These are phyloP conservation scores for Leishmania major DNA, from an alignment of 208 protist species.

Conservation along the genomic window DNA sequence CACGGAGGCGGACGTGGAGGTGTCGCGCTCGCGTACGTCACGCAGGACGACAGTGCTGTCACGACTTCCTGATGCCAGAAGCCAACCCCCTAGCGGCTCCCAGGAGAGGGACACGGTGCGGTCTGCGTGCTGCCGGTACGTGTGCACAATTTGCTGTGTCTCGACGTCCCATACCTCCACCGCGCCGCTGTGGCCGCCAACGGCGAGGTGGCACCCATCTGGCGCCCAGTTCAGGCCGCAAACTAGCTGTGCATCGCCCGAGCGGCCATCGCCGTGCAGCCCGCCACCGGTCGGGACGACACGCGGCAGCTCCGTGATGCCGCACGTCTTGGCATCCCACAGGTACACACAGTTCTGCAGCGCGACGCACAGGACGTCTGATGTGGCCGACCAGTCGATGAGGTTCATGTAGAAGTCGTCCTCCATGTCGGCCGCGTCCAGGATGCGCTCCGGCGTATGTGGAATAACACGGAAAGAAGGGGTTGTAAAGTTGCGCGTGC, in stretches of 20 bases:
- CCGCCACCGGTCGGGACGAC: constrained; percentile 35
- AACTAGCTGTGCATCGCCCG: constrained; percentile 42
- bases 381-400: constrained; percentile 95
- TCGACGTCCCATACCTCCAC: constrained; percentile 95
- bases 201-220: constrained; percentile 87
- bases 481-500: constrained; percentile 78
- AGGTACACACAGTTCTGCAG: constrained; percentile 97
- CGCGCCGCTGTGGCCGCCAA: constrained; percentile 86
- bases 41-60: constrained; percentile 95
- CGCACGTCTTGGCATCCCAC: constrained; percentile 96
- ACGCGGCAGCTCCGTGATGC: constrained; percentile 91
- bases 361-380: constrained; percentile 95
- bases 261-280: neutral
- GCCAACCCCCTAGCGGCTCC: constrained; percentile 68
- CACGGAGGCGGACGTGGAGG: constrained; percentile 1
- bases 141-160: constrained; percentile 70
- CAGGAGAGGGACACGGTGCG: constrained; percentile 86
- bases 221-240: constrained; percentile 94
- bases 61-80: constrained; percentile 94
- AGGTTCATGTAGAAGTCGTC: constrained; percentile 99
- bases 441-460: constrained; percentile 93
- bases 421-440: constrained; percentile 98
- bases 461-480: constrained; percentile 90
- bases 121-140: constrained; percentile 85
- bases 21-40: constrained; percentile 89